A percentile compares a stretch with the other conserved stretches of the same genome.
These are phyloP conservation scores for Aspergillus transmontanensis DNA, from an alignment of 2,329 filamentous ascomycete species.

Conservation along the genomic window DNA sequence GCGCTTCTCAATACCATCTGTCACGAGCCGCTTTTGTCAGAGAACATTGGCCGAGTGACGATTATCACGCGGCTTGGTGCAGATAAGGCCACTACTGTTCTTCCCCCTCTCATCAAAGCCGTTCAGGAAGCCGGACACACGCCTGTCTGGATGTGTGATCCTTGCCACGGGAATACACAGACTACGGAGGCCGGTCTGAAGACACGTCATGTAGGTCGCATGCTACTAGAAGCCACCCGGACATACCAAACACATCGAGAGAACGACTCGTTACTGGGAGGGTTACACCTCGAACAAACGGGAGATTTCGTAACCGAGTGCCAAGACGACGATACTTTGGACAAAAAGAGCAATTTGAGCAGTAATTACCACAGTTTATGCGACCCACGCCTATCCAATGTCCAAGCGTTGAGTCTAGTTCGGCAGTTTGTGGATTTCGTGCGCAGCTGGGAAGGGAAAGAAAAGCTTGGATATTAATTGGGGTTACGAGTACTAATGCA, in stretches of 20 bases:
- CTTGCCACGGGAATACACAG: slow-evolving; percentile 81
- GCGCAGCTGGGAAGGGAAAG: neutral
- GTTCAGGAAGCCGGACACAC: slow-evolving; percentile 73
- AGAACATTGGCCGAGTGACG: slow-evolving; percentile 62
- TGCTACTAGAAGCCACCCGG: slow-evolving; percentile 78
- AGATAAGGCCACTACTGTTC: slow-evolving; percentile 68
- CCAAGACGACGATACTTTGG: slow-evolving; percentile 63
- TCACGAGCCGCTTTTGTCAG: slow-evolving; percentile 74
- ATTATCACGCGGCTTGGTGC: slow-evolving; percentile 91
- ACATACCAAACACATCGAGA: slow-evolving; percentile 80
- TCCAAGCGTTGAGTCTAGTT: slow-evolving; percentile 5
- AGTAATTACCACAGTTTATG: neutral
- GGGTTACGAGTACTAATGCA: neutral
- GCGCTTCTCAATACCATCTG: slow-evolving; percentile 79
- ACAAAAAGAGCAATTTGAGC: neutral
- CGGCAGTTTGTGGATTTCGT: slow-evolving; percentile 1
- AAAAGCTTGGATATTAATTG: neutral
- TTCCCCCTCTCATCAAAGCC: slow-evolving; percentile 82
- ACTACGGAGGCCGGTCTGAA: slow-evolving; percentile 75
- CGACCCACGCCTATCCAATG: slow-evolving; percentile 51
- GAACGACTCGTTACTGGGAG: slow-evolving; percentile 79
- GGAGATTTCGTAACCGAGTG: slow-evolving; percentile 96
- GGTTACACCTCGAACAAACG: slow-evolving; percentile 88
- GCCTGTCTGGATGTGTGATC: slow-evolving; percentile 94
- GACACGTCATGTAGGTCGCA: slow-evolving; percentile 82